These are phyloP conservation scores for Acorus gramineus DNA, from an alignment of 106 monocot genomes.

Conservation along the genomic window DNA sequence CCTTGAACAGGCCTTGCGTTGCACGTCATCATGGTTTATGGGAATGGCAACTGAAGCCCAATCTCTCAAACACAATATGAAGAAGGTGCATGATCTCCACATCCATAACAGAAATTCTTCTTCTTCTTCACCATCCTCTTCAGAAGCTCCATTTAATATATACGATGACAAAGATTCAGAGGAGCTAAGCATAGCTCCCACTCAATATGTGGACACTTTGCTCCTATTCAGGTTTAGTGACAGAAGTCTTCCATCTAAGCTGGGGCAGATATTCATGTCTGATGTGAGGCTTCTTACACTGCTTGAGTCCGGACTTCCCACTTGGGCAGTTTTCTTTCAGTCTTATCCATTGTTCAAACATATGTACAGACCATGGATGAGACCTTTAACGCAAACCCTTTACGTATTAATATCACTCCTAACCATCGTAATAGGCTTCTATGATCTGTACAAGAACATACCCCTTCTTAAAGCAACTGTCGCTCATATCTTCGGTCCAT, in stretches of 20 bases:
- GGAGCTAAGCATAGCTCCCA: slow-evolving; percentile 14
- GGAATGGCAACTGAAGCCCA: slow-evolving; percentile 28
- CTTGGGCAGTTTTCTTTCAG: slow-evolving; percentile 73
- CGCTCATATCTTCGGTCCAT: slow-evolving; percentile 41
- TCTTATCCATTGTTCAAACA: slow-evolving; percentile 66
- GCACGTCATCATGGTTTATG: slow-evolving; percentile 41
- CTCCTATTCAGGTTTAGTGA: slow-evolving; percentile 46
- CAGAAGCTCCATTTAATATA: slow-evolving; percentile 15
- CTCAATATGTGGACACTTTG: slow-evolving; percentile 24
- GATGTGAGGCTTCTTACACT: slow-evolving; percentile 52
- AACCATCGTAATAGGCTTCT: slow-evolving; percentile 65
- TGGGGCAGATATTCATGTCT: slow-evolving; percentile 39
- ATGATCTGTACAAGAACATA: slow-evolving; percentile 74
- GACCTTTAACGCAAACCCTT: slow-evolving; percentile 35
- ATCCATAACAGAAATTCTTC: slow-evolving; percentile 6
- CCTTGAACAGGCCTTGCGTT: slow-evolving; percentile 39
- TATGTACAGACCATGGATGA: slow-evolving; percentile 69
- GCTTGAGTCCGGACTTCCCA: slow-evolving; percentile 66
- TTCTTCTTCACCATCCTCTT: slow-evolving; percentile 11
- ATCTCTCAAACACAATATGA: slow-evolving; percentile 24
- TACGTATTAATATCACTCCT: slow-evolving; percentile 43
- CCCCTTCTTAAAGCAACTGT: slow-evolving; percentile 48
- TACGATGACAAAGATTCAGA: slow-evolving; percentile 24
- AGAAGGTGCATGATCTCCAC: slow-evolving; percentile 17
- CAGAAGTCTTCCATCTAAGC: slow-evolving; percentile 35